Evolutionary conservation across 163 green algal species (phyloP).

Genomic region (Volvox carteri): DNA sequence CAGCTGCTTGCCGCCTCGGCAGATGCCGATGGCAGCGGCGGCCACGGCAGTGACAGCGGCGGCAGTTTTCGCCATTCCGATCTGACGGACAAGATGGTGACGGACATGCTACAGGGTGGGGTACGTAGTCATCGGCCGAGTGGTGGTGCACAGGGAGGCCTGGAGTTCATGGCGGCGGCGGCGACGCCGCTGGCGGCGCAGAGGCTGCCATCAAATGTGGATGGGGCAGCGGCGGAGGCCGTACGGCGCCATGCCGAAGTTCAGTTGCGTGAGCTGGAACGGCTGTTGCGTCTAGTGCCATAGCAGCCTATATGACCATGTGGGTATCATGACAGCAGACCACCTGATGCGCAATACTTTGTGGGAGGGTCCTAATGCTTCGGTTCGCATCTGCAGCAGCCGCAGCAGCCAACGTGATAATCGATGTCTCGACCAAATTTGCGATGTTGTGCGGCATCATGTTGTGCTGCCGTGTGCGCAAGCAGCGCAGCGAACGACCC

Average conservation of each 20-base stretch:
- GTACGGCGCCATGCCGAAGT: slow-evolving; percentile 12
- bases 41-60: background rate
- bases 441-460: no score
- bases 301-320: no score
- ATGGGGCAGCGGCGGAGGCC: background rate
- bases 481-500: no score
- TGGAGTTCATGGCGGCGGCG: background rate
- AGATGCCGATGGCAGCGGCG: background rate
- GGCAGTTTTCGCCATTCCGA: background rate
- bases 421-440: no score
- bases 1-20: background rate
- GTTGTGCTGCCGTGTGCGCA: no score
- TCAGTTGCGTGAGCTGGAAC: background rate
- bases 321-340: no score
- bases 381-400: no score
- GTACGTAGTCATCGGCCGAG: background rate
- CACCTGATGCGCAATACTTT: no score
- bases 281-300: background rate
- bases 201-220: background rate
- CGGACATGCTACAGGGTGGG: background rate
- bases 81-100: background rate
- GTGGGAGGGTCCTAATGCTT: no score
- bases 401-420: no score
- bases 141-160: background rate
- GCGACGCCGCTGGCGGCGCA: background rate